Evolutionary conservation across 2,329 filamentous ascomycete genomes (phyloP).

Genomic region (Dryadomyces quercivorus): DNA sequence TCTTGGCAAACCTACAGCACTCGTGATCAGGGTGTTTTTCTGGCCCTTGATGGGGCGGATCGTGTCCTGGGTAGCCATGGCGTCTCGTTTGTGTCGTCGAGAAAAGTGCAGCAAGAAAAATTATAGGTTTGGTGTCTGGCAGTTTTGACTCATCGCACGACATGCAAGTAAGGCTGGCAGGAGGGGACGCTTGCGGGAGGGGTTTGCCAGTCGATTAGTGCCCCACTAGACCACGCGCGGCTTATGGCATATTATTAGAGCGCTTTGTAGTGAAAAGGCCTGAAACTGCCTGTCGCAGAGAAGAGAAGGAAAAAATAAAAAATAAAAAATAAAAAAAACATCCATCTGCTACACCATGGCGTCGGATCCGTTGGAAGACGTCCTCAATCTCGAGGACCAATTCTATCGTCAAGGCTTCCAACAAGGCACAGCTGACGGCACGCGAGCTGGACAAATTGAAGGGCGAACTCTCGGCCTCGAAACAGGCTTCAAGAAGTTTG

Average conservation of each 20-base stretch:
- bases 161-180: background rate
- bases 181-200: background rate
- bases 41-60: constrained; percentile 59
- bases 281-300: too few species aligned
- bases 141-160: background rate
- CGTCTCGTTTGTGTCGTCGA: too few species aligned
- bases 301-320: too few species aligned
- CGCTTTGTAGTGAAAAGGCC: too few species aligned
- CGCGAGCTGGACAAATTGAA: constrained; percentile 68
- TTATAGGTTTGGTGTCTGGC: background rate
- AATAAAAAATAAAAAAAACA: background rate
- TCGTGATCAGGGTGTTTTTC: constrained; percentile 80
- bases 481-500: constrained; percentile 87
- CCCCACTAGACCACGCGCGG: background rate
- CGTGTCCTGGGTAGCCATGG: background rate
- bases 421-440: constrained; percentile 64
- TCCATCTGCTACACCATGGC: background rate
- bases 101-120: constrained; percentile 8
- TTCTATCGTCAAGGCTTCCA: constrained; percentile 78
- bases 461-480: constrained; percentile 83
- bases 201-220: background rate
- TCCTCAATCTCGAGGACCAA: constrained; percentile 48
- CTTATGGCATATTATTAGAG: too few species aligned
- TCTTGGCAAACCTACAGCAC: constrained; percentile 41
- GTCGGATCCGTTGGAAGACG: constrained; percentile 38